Percentiles rank a stretch among this genome's conserved stretches.
These are phyloP conservation scores for Phylloporus arenicola DNA, from an alignment of 768 basidiomycete genomes.

Conservation along the genomic window DNA sequence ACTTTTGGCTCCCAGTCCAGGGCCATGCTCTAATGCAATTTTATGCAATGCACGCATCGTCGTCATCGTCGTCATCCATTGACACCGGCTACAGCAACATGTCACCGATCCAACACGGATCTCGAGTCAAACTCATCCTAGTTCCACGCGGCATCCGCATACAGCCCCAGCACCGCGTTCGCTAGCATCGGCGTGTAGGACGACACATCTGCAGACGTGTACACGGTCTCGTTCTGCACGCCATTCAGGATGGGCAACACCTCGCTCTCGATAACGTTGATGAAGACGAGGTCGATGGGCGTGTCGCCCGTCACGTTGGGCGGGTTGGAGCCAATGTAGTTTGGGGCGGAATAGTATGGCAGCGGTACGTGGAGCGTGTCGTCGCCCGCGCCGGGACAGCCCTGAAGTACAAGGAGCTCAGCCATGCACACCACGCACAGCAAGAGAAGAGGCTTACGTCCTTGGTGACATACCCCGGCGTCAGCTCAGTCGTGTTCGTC, in stretches of 20 bases:
- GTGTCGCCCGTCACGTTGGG: conserved; percentile 47
- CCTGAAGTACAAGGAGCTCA: conserved; percentile 27
- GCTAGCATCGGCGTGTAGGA: conserved; percentile 47
- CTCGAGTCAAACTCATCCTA: not conserved
- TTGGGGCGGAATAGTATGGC: conserved; percentile 48
- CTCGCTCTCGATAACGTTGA: conserved; percentile 57
- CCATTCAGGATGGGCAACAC: conserved; percentile 52
- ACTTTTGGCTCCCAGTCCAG: not conserved
- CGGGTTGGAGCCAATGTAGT: conserved; percentile 53
- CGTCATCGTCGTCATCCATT: not conserved
- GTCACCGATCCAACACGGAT: not conserved
- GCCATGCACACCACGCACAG: not conserved
- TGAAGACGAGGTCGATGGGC: conserved; percentile 69
- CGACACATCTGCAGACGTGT: conserved; percentile 45
- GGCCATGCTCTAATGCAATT: not conserved
- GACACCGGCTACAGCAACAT: not conserved
- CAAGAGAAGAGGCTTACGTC: conserved; percentile 42
- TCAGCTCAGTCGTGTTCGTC: conserved; percentile 43
- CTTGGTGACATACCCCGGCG: conserved; percentile 69
- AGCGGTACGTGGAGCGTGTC: conserved; percentile 62
- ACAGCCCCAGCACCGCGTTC: conserved; percentile 35
- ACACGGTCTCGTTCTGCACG: conserved; percentile 46
- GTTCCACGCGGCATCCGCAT: conserved; percentile 18
- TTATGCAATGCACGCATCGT: not conserved
- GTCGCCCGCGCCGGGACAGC: conserved; percentile 72